A percentile compares a stretch with the other conserved stretches of the same genome.
Evolutionary conservation across 495 filamentous ascomycete species (phyloP).

Genomic region (Aspergillus incahuasiensis): DNA sequence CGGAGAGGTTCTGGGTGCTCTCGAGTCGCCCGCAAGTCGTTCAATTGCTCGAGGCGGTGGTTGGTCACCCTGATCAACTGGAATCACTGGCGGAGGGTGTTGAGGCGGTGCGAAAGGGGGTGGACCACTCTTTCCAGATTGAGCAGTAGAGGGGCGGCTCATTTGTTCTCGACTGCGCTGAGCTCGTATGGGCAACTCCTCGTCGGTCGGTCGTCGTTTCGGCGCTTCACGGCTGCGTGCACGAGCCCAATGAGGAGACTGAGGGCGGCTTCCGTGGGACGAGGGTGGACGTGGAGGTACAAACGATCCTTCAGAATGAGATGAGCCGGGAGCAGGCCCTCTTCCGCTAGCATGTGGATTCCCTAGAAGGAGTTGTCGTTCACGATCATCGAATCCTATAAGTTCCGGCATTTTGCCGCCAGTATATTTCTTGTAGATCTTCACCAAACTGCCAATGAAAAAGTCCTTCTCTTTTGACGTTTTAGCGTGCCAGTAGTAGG

Average conservation of each 20-base stretch:
- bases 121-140: slow-evolving; percentile 25
- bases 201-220: slow-evolving; percentile 38
- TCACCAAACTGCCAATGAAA: slow-evolving; percentile 90
- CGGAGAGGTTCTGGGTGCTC: slow-evolving; percentile 16
- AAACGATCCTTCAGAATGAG: slow-evolving; percentile 28
- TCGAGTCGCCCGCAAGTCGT: slow-evolving; percentile 20
- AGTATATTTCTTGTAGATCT: slow-evolving; percentile 95
- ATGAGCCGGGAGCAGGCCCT: slow-evolving; percentile 27
- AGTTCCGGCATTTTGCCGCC: slow-evolving; percentile 76
- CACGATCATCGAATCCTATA: slow-evolving; percentile 73
- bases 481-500: slow-evolving; percentile 94
- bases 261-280: slow-evolving; percentile 21
- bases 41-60: slow-evolving; percentile 28
- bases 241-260: slow-evolving; percentile 27
- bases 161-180: slow-evolving; percentile 46
- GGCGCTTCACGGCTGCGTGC: slow-evolving; percentile 37
- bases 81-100: slow-evolving; percentile 17
- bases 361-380: slow-evolving; percentile 66
- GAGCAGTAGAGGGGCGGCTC: slow-evolving; percentile 37
- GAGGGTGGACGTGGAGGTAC: slow-evolving; percentile 30
- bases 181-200: slow-evolving; percentile 31
- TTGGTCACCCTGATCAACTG: slow-evolving; percentile 17
- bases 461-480: slow-evolving; percentile 95
- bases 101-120: slow-evolving; percentile 23
- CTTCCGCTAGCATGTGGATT: slow-evolving; percentile 28